Evolutionary conservation across 306 rosid species (phyloP), one percentile per base, ranked within the genome.

Genomic region (Vigna nakashimae): DNA sequence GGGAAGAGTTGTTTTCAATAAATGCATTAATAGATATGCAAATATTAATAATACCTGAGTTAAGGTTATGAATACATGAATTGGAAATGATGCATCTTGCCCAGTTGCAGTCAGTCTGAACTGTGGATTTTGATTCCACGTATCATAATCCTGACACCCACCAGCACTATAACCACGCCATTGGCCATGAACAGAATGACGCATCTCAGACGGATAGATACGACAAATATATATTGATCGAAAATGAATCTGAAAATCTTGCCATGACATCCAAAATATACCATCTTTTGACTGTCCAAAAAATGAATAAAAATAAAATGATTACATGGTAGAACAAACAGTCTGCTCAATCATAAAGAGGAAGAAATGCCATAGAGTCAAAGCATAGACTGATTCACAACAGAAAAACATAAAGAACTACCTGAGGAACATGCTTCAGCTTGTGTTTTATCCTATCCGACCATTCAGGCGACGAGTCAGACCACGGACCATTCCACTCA

Each of bases 191-290:
- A 92, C 98, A 43, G 98, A 90, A 72, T 91, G 90, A 56, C 98
- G 96, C 99, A 96, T 96, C 88, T 96, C 99, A 0, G 85, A 88
- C 11, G 99, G 99, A 82, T 96, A 96, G 82, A 95, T 62, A 28
- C 99, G 98, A 56, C 99, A 96, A 73, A 96, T 93, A 86, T 96
- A 92, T 80, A 96, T 96, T 34, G 99, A 96, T 66, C 99, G 92
- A 68, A 96, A 96, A 85, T 96, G 99, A 85, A 96, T 90, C 86
- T 96, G 99, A 81, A 96, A 96, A 84, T 96, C 99, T 89, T 96
- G 99, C 99, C 99, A 96, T 49, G 99, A 96, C 99, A 96, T 92
- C 99, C 99, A 96, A 84, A 96, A 96, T 84, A 96, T 96, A 71
- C 99, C 98, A 80, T 96, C 97, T 80, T 86, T 92, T 48, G 99